Conservation (phyloP, 495 filamentous ascomycete species). For the Penicillium maclennaniae region DNA sequence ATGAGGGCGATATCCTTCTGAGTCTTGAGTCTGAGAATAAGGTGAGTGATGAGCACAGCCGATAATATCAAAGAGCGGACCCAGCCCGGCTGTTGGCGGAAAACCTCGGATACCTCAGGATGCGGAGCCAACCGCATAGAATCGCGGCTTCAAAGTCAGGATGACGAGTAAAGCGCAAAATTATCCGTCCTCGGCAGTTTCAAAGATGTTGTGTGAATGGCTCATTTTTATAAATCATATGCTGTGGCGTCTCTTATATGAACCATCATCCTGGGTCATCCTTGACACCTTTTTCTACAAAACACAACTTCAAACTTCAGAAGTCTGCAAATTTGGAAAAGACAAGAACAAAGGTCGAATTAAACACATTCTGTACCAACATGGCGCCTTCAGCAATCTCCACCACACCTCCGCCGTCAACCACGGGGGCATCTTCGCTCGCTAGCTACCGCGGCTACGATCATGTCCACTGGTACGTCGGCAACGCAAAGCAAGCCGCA, state of each 20-base stretch:
- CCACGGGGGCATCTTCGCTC: conserved; percentile 22
- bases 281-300: not conserved
- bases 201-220: not conserved
- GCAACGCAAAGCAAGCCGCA: conserved; percentile 91
- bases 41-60: not conserved
- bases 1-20: not conserved
- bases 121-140: conserved; percentile 3
- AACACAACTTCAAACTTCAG: not conserved
- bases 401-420: conserved; percentile 41
- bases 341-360: not conserved
- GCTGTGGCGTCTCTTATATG: not conserved
- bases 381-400: conserved; percentile 76
- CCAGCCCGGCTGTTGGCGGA: conserved; percentile 22
- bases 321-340: not conserved
- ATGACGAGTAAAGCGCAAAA: not conserved
- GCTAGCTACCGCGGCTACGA: conserved; percentile 77
- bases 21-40: not conserved
- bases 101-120: conserved; percentile 21
- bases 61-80: not conserved
- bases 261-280: not conserved
- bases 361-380: conserved; percentile 4
- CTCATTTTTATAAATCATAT: conserved; percentile 1
- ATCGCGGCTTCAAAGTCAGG: not conserved
- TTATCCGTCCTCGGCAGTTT: conserved; percentile 4
- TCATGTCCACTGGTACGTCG: conserved; percentile 89